Evolutionary conservation across 257 asterid genomes (phyloP), one percentile per base, ranked within the genome.

Genomic region (Fraxinus anomala): DNA sequence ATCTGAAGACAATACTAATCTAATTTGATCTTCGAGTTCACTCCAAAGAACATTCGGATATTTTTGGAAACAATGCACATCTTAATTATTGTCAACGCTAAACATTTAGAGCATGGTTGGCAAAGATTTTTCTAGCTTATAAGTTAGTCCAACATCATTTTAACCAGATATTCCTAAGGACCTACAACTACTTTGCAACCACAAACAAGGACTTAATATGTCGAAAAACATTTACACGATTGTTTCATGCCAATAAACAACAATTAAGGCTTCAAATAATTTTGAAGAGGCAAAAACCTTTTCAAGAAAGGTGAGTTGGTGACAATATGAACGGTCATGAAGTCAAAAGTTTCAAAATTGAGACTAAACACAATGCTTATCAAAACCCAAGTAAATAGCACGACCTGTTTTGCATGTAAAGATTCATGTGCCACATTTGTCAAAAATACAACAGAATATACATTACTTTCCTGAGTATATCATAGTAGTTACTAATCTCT

Each of bases 311-410:
- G 44, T 16, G 4, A 31, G 51, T 44, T 30, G 14, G 49, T 67
- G 63, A 10, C 47, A 37, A 40, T 19, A 72, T 28, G 31, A 68
- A 81, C 0, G 68, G 19, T 36, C 82, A 37, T 30, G 49, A 13
- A 14, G 11, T 21, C 49, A 72, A 77, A 61, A 54, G 21, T 33
- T 47, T 21, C 54, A 44, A 44, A 44, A 13, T 10, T 44, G 44
- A 44, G 4, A 17, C 54, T 13, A 44, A 44, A 44, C 19, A 3
- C 49, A 14, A 47, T 19, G 6, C 56, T 47, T 47, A 47, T 14
- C 1, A 6, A 19, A 47, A 47, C 56, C 6, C n/a, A 14, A 3
- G n/a, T 14, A 47, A 44, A 47, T 47, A 47, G 56, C 56, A 14
- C 4, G 56, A 13, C n/a, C 56, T 3, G n/a, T 47, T 42, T 42